Evolutionary conservation across 78 protist genomes (phyloP).

Genomic region (Cyanophora paradoxa): DNA sequence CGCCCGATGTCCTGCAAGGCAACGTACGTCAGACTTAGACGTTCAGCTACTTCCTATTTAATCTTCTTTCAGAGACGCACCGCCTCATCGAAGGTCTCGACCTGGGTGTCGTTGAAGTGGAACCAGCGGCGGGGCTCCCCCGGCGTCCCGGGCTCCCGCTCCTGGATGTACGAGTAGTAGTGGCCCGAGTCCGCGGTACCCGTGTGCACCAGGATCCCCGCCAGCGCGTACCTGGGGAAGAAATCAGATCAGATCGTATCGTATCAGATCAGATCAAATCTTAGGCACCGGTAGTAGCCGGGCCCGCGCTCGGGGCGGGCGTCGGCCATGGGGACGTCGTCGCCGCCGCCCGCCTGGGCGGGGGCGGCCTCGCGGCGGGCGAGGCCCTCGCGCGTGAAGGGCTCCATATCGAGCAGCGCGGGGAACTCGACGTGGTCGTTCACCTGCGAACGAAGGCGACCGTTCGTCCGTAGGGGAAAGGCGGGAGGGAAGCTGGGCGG

Average conservation of each 20-base stretch:
- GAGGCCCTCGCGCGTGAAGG: constrained; percentile 44
- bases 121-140: constrained; percentile 50
- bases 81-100: constrained; percentile 60
- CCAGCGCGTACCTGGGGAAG: constrained; percentile 62
- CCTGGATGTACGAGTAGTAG: constrained; percentile 71
- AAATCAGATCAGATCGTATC: too few species aligned
- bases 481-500: too few species aligned
- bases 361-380: neutral
- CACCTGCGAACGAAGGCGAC: neutral
- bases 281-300: constrained; percentile 27
- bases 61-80: too few species aligned
- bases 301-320: neutral
- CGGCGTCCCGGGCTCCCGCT: constrained; percentile 14
- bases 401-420: constrained; percentile 38
- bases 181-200: constrained; percentile 88
- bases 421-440: constrained; percentile 54
- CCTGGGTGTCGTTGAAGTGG: constrained; percentile 73
- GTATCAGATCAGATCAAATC: too few species aligned
- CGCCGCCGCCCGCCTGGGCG: neutral
- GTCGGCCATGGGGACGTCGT: neutral
- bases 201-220: constrained; percentile 78
- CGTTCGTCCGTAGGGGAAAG: too few species aligned
- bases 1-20: constrained; percentile 25
- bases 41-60: too few species aligned
- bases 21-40: too few species aligned